Conservation (phyloP, 345 rosid species). For the Carallia brachiata region DNA sequence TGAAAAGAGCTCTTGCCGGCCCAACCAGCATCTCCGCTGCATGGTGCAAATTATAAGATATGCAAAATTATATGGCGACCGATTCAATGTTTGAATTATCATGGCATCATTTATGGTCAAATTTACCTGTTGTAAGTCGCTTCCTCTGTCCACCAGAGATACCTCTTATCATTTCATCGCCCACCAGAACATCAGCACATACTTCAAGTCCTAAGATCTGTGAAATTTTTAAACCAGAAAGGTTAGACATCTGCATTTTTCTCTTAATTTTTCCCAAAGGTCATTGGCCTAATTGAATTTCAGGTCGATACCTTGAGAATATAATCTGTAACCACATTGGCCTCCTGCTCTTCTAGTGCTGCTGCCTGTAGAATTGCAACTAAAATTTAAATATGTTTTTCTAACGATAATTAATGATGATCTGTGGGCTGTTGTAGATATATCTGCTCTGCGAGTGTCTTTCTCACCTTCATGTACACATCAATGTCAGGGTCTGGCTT, state of each 20-base stretch:
- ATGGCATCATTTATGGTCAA: background rate
- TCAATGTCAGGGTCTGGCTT: conserved; percentile 91
- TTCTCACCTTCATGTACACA: conserved; percentile 68
- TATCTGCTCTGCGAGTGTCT: background rate
- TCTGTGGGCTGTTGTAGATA: too few species aligned
- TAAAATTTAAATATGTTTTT: background rate
- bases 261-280: background rate
- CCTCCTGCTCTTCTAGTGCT: conserved; percentile 59
- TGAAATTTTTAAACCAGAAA: background rate
- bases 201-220: conserved; percentile 62
- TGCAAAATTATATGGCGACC: background rate
- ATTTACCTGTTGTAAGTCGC: conserved; percentile 48
- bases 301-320: conserved; percentile 52
- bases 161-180: conserved; percentile 58
- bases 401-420: too few species aligned
- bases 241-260: background rate
- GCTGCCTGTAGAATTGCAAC: conserved; percentile 50
- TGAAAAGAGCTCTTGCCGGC: conserved; percentile 70
- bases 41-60: background rate
- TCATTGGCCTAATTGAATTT: background rate
- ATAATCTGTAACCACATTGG: conserved; percentile 72
- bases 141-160: conserved; percentile 64
- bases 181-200: conserved; percentile 59
- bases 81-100: background rate
- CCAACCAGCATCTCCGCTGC: conserved; percentile 83